Conservation (phyloP, 179 eudicot genomes). For the Silene noctiflora region DNA sequence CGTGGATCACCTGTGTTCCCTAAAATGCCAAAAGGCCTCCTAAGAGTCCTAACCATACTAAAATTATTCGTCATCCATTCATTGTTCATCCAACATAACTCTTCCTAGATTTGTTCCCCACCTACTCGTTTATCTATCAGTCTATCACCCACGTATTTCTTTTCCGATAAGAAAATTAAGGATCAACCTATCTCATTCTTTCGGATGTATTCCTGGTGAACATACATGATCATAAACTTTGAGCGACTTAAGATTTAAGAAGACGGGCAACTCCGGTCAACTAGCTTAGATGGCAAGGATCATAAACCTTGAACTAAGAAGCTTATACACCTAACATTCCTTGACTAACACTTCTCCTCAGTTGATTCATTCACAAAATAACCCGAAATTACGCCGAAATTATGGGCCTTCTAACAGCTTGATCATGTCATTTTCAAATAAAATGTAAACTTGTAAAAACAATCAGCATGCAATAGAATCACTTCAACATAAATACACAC, state of each 20-base stretch:
- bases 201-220: neutral
- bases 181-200: neutral
- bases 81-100: conserved; percentile 9
- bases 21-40: conserved; percentile 15
- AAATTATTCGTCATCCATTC: conserved; percentile 15
- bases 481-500: neutral
- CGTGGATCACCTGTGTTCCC: conserved; percentile 18
- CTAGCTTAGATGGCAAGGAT: conserved; percentile 4
- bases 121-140: neutral
- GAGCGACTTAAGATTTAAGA: too few species aligned
- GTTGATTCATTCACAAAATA: neutral
- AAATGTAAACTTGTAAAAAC: neutral
- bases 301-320: neutral
- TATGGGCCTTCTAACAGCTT: neutral
- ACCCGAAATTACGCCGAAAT: neutral
- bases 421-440: neutral
- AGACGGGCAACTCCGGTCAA: neutral
- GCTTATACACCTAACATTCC: conserved; percentile 5
- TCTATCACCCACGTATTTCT: conserved; percentile 3
- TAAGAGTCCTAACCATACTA: conserved; percentile 1
- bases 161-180: neutral
- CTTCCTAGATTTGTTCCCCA: conserved; percentile 9
- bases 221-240: neutral
- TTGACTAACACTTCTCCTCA: neutral
- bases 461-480: conserved; percentile 4